Evolutionary conservation across 331 rosid genomes (phyloP).

Genomic region (Prunus yedoensis): DNA sequence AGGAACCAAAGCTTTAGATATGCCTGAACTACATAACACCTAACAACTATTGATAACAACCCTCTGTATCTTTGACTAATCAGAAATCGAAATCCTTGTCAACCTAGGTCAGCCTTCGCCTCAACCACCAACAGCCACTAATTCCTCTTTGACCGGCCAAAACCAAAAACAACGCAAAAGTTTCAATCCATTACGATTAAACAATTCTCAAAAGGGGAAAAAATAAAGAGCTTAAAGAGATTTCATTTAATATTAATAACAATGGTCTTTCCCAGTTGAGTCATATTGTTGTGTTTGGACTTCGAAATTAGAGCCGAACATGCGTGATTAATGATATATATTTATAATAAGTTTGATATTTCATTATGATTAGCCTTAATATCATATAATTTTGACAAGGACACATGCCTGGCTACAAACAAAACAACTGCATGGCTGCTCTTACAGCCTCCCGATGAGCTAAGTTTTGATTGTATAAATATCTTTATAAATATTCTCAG

Average conservation of each 20-base stretch:
- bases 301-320: background rate
- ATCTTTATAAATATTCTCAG: no score
- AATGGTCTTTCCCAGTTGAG: constrained; percentile 1
- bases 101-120: background rate
- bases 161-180: background rate
- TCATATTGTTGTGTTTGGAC: constrained; percentile 19
- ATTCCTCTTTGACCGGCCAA: background rate
- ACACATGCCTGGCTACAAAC: no score
- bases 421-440: no score
- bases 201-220: background rate
- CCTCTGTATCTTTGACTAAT: background rate
- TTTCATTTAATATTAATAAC: background rate
- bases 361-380: no score
- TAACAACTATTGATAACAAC: background rate
- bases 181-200: background rate
- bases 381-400: no score
- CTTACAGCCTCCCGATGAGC: no score
- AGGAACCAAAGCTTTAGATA: no score
- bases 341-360: no score
- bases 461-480: no score
- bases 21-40: background rate
- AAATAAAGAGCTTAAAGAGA: background rate
- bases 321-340: no score
- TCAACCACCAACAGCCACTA: constrained; percentile 4
- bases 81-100: background rate